Base-by-base conservation (phyloP, 2,329 filamentous ascomycete genomes). In the Didymella lethalis region DNA sequence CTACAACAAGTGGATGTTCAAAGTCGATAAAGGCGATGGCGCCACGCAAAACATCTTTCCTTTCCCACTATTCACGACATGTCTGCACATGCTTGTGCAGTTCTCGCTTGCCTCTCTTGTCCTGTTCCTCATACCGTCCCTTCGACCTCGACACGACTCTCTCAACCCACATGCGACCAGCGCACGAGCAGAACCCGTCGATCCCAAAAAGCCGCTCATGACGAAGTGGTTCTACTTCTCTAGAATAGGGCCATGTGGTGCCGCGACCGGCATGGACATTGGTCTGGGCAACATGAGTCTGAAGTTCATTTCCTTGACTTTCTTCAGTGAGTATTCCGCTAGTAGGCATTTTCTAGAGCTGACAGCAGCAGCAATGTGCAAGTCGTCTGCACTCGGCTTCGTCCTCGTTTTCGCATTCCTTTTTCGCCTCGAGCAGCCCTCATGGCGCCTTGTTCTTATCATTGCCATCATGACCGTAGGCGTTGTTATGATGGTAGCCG, bases 1-100 rank as follows among this genome's bases (percentile, higher is more conserved):
- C 90, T 99, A 98, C 83, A 99, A 99, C 85, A 98, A 97, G 81
- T 98, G 95, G 95, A 98, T 99, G 94, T 98, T 99, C 80, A 85
- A 89, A 62, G 85, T 90, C 49, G 74, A 76, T 20, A 71, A 70
- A 52, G 74, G 65, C 48, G 75, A 75, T 60, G 74, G 75, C 53
- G 64, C 75, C 55, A 58, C 72, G 8, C 59, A 72, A 54, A 74
- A 76, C 66, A 90, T 97, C 78, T 99, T 99, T 76, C 89, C 91
- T 50, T 98, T 95, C 72, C 95, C 95, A 38, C 85, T 99, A 48
- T 98, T 98, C 78, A 97, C 93, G 11, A 99, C 95, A 3, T 91
- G 92, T 64, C 83, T 95, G 76, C 95, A 99, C 80, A 98, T 98
- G 93, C 81, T 77, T 23, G 93, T 99, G 48, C 95, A 99, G 75